Evolutionary conservation across 1,284 basidiomycete species (phyloP).

Genomic region (Ustilago curta): DNA sequence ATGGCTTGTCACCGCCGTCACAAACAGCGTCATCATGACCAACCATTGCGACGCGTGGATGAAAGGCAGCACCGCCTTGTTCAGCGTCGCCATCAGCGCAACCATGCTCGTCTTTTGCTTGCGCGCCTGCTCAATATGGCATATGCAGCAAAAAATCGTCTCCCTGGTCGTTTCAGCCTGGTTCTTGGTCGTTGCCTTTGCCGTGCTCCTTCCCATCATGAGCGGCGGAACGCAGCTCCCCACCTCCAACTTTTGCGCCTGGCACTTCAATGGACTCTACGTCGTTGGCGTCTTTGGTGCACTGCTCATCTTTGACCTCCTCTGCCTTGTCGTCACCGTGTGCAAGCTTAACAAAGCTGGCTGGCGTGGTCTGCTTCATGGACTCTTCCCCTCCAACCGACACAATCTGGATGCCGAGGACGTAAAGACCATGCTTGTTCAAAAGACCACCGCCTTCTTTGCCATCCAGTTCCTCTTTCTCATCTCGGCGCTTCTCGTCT

Average conservation of each 20-base stretch:
- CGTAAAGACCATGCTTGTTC: constrained; percentile 59
- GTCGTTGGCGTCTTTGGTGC: constrained; percentile 48
- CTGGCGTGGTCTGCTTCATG: constrained; percentile 46
- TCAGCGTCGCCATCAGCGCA: constrained; percentile 51
- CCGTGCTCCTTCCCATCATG: constrained; percentile 46
- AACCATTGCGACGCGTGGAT: constrained; percentile 43
- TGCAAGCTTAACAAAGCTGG: constrained; percentile 60
- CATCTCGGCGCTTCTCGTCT: constrained; percentile 48
- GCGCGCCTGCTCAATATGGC: constrained; percentile 59
- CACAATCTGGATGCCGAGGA: constrained; percentile 53
- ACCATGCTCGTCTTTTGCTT: constrained; percentile 61
- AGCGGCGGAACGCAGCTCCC: constrained; percentile 35
- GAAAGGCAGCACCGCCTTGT: constrained; percentile 45
- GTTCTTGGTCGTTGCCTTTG: constrained; percentile 46
- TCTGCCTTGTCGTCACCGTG: constrained; percentile 53
- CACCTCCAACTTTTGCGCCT: constrained; percentile 54
- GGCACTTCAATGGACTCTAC: constrained; percentile 46
- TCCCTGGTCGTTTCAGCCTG: constrained; percentile 51
- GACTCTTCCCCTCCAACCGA: constrained; percentile 38
- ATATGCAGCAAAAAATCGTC: constrained; percentile 46
- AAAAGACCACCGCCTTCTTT: constrained; percentile 59
- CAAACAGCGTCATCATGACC: constrained; percentile 52
- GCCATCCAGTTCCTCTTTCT: constrained; percentile 56
- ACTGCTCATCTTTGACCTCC: constrained; percentile 49
- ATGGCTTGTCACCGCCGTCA: constrained; percentile 53